A percentile compares a stretch with the other conserved stretches of the same genome.
phyloP scores from a whole-genome alignment of 306 rosid genomes.

The Dalbergia cochinchinensis region DNA sequence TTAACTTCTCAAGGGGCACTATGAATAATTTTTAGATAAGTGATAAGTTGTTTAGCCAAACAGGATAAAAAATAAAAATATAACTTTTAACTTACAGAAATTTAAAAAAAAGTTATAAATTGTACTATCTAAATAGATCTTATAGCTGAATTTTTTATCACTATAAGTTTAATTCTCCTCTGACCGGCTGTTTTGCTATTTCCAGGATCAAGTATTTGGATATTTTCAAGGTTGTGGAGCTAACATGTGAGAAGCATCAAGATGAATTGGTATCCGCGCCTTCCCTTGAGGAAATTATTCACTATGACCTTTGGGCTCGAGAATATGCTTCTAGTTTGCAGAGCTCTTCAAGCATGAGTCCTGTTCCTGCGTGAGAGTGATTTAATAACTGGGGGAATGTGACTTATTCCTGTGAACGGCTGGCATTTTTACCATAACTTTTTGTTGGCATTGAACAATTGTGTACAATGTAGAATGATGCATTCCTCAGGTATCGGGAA shows the following conservation, averaged over 20 bases:
- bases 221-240: constrained; percentile 93
- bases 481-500: constrained; percentile 41
- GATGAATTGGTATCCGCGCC: constrained; percentile 71
- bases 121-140: too few relatives aligned
- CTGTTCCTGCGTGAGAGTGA: constrained; percentile 68
- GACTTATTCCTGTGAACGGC: constrained; percentile 34
- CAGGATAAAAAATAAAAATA: too few relatives aligned
- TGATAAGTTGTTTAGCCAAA: too few relatives aligned
- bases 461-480: constrained; percentile 39
- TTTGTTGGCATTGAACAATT: constrained; percentile 39
- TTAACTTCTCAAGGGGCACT: too few relatives aligned
- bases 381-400: constrained; percentile 7
- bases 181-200: constrained; percentile 25
- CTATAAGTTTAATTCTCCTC: constrained; percentile 13
- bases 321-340: constrained; percentile 75
- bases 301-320: constrained; percentile 91
- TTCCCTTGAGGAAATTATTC: constrained; percentile 92
- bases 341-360: constrained; percentile 53
- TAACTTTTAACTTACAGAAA: too few relatives aligned
- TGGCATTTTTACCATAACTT: constrained; percentile 18
- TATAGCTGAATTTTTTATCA: neutral
- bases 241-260: constrained; percentile 84
- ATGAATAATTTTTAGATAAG: too few relatives aligned
- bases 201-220: constrained; percentile 91
- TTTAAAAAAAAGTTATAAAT: too few relatives aligned